A percentile compares a stretch with the other conserved stretches of the same genome.
phyloP scores from a whole-genome alignment of 2,329 filamentous ascomycete species.

The Paraconiothyrium sp. region DNA sequence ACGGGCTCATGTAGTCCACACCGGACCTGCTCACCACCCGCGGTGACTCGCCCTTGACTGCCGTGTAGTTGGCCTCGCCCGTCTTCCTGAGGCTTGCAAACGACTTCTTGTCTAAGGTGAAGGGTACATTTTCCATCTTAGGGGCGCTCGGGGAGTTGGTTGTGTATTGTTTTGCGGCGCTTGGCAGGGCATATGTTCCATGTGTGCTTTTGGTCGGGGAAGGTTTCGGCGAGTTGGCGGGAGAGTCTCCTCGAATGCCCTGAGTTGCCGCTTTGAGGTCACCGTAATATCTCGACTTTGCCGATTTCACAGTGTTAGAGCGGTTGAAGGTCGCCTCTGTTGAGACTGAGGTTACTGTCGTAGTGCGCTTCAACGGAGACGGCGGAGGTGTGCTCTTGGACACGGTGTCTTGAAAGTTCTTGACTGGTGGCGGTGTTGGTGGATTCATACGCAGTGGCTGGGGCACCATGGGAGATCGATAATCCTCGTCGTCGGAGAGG shows the following conservation, averaged over 20 bases:
- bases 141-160: constrained; percentile 34
- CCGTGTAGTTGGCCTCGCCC: constrained; percentile 41
- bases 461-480: constrained; percentile 42
- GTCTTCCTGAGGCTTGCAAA: constrained; percentile 45
- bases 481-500: constrained; percentile 42
- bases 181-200: constrained; percentile 35
- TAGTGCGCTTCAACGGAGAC: constrained; percentile 34
- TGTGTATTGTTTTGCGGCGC: constrained; percentile 43
- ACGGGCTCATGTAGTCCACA: constrained; percentile 55
- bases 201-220: constrained; percentile 36
- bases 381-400: constrained; percentile 26
- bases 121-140: constrained; percentile 30
- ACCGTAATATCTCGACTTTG: constrained; percentile 58
- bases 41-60: constrained; percentile 46
- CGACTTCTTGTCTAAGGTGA: constrained; percentile 44
- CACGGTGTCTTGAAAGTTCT: constrained; percentile 23
- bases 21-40: constrained; percentile 59
- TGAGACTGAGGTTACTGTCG: constrained; percentile 39
- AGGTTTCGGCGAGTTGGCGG: constrained; percentile 32
- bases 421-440: constrained; percentile 51
- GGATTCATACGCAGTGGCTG: constrained; percentile 60
- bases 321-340: constrained; percentile 42
- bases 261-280: constrained; percentile 56
- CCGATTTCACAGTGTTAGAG: constrained; percentile 38
- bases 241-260: constrained; percentile 43